A percentile compares a stretch with the other conserved stretches of the same genome.
phyloP scores from a whole-genome alignment of 192 early-diverging fungal genomes.

The Gonapodya prolifera region DNA sequence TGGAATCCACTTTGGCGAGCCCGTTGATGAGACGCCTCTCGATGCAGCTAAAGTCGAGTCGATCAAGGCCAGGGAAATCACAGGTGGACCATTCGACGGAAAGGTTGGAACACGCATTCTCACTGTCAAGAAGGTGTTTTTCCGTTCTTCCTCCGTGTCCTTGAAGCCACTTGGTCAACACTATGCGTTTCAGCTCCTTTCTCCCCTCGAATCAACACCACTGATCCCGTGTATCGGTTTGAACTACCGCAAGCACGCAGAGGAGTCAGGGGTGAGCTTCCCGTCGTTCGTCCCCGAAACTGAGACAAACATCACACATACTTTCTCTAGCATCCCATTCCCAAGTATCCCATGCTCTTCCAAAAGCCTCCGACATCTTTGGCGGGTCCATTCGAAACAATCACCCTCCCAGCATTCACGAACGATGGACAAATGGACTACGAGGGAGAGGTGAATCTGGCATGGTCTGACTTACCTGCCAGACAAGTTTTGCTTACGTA shows the following conservation, averaged over 20 bases:
- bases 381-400: neutral
- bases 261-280: slow-evolving; percentile 29
- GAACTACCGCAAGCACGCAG: slow-evolving; percentile 43
- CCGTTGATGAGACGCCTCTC: neutral
- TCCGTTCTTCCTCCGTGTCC: neutral
- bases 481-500: too few species aligned
- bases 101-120: neutral
- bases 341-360: slow-evolving; percentile 3
- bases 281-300: too few species aligned
- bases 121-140: neutral
- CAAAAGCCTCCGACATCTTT: neutral
- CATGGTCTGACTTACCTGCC: too few species aligned
- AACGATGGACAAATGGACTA: neutral
- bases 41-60: neutral
- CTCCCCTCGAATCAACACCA: slow-evolving; percentile 19
- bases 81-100: neutral
- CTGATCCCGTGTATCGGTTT: slow-evolving; percentile 42
- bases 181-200: slow-evolving; percentile 19
- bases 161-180: neutral
- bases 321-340: neutral
- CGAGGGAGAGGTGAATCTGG: neutral
- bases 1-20: neutral
- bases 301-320: too few species aligned
- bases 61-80: neutral
- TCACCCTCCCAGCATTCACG: neutral